Evolutionary conservation across 75 land plant species (phyloP), one percentile per base, ranked within the genome.

Genomic region (Larix kaempferi): DNA sequence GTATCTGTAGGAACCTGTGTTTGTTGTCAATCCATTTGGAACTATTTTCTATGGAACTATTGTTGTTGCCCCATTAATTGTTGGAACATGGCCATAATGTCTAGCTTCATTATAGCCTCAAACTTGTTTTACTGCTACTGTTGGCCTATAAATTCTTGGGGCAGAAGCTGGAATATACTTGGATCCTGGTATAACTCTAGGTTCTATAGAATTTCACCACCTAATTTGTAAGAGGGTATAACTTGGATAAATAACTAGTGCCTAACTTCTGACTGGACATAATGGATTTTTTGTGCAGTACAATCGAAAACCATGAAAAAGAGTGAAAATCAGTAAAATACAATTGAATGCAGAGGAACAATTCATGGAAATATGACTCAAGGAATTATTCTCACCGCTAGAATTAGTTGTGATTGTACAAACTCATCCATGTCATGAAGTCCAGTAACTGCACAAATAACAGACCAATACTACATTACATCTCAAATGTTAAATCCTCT

Each of bases 391-490:
- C 87, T 83, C 65, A 94, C 97, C 16, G 99, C 98, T 62, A 97
- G 79, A 22, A 97, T 97, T 6, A 97, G 94, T 73, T 97, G 99
- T 49, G 98, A 89, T 74, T 97, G 99, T 37, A 97, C 99, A 80
- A 92, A 97, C 79, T 97, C 99, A 83, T 97, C 99, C 99, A 97
- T 94, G 76, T 97, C 99, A 84, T 97, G 99, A 66, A 97, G 98
- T 29, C 99, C 99, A 83, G 99, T 97, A 23, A 97, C 97, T 94
- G 87, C 65, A 86, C 37, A 63, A 29, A 6, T 56, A 35, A 56
- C 11, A 63, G 69, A 10, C 78, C 12, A 19, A 26, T 5, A 54
- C 29, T 54, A 33, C 12, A 52, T n/a, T 22, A 62, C 21, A 81
- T 49, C 17, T n/a, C 22, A 39, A 44, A 77, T 65, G 19, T 35